Evolutionary conservation across 2,329 filamentous ascomycete genomes (phyloP).

Genomic region (Colletotrichum camelliae): DNA sequence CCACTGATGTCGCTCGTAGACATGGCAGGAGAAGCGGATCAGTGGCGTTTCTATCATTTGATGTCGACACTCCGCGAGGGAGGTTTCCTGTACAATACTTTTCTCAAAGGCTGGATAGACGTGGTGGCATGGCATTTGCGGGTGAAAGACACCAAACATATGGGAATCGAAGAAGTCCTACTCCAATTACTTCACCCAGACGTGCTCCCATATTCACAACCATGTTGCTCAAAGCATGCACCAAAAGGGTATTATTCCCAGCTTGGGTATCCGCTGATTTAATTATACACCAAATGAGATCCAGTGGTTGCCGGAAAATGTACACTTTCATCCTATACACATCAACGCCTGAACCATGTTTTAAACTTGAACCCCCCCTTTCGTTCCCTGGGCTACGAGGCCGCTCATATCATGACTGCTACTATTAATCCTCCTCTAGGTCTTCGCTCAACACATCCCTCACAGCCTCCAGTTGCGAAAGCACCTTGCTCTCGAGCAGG

Average conservation of each 20-base stretch:
- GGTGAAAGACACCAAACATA: not conserved
- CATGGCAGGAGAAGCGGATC: not conserved
- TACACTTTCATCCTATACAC: constrained; percentile 11
- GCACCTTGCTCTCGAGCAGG: constrained; percentile 76
- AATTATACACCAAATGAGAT: constrained; percentile 6
- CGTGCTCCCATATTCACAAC: not conserved
- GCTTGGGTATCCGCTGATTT: constrained; percentile 14
- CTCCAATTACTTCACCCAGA: not conserved
- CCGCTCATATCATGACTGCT: not conserved
- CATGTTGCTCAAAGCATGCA: not conserved
- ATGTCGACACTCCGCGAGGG: not conserved
- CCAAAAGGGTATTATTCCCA: not conserved
- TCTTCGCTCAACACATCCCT: constrained; percentile 60
- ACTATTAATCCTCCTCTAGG: constrained; percentile 37
- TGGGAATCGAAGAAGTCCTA: not conserved
- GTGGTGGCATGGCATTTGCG: not conserved
- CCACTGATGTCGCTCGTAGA: not conserved
- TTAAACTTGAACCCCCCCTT: constrained; percentile 1
- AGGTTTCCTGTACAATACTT: constrained; percentile 19
- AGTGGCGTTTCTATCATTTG: not conserved
- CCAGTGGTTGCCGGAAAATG: constrained; percentile 4
- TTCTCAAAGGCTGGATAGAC: not conserved
- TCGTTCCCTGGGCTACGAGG: not conserved
- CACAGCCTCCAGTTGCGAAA: constrained; percentile 70
- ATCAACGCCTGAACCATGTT: constrained; percentile 12